A percentile compares a stretch with the other conserved stretches of the same genome.
phyloP scores from a whole-genome alignment of 441 rosid species.

The Kokia cookei region DNA sequence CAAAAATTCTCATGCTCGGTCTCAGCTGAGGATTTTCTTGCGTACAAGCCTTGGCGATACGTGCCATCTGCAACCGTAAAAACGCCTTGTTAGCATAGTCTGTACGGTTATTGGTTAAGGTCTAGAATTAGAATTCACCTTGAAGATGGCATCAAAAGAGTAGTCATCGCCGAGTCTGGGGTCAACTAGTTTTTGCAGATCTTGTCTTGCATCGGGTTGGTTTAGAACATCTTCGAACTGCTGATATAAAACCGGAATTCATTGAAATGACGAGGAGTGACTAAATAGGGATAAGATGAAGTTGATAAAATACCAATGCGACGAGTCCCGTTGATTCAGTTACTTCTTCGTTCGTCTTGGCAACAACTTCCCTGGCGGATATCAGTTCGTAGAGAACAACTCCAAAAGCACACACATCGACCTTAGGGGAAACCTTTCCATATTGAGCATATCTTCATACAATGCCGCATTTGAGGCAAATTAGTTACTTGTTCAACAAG shows the following conservation, averaged over 20 bases:
- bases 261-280: background rate
- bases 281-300: background rate
- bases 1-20: conserved; percentile 82
- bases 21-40: conserved; percentile 70
- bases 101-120: background rate
- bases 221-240: conserved; percentile 80
- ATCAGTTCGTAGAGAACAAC: conserved; percentile 93
- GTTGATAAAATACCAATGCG: conserved; percentile 46
- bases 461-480: background rate
- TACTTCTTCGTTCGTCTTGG: conserved; percentile 40
- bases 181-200: conserved; percentile 53
- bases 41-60: conserved; percentile 80
- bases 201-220: conserved; percentile 51
- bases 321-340: conserved; percentile 80
- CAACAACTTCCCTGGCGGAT: conserved; percentile 79
- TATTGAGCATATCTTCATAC: conserved; percentile 68
- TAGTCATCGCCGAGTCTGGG: conserved; percentile 70
- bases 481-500: background rate
- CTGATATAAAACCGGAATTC: background rate
- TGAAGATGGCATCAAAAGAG: conserved; percentile 51
- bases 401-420: conserved; percentile 91
- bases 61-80: conserved; percentile 54
- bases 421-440: conserved; percentile 87
- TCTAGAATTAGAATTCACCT: background rate
- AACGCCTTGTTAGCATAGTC: background rate